Evolutionary conservation across 495 filamentous ascomycete genomes (phyloP), one percentile per base, ranked within the genome.

Genomic region (Aspergillus kassunensis): DNA sequence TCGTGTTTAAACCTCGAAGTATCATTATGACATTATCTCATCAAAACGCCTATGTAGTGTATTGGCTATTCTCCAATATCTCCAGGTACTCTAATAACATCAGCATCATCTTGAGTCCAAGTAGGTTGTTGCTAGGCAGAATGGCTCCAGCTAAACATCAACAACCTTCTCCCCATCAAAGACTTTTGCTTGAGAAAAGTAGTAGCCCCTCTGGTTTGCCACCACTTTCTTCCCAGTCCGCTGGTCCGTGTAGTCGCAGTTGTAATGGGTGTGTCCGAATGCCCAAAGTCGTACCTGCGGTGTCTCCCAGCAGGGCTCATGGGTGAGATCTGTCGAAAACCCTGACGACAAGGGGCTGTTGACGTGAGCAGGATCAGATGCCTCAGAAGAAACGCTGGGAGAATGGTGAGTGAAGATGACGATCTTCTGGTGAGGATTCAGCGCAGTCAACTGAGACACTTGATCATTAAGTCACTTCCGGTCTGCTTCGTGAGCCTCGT

Each of bases 261-360:
- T 80, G 56, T 66, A 78, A 62, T 83, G 80, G 8, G 80, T 83
- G 55, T 82, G 78, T 1, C 78, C 78, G 62, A 78, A 83, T 11
- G 72, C 80, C 79, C 77, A 80, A 7, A 80, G n/a, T 35, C 62
- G 64, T 4, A 83, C 79, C 2, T 54, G 56, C 5, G 45, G 40
- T 25, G 66, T 73, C 20, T 46, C 63, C 70, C 70, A 84, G 45
- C 80, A 81, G 25, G 30, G 21, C 51, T 83, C 56, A 12, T 18
- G 44, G 7, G 57, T 62, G 23, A 81, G 47, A 57, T 82, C 77
- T 0, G 76, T 80, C 8, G 65, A 58, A 49, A 82, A 83, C 0
- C 42, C 64, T 58, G 50, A 72, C 0, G 59, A 56, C 23, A 81
- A 60, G 6, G 53, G 37, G 43, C 73, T 80, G 4, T 61, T 56